phyloP scores from a whole-genome alignment of 1,284 basidiomycete genomes.

The Trametes sp. region DNA sequence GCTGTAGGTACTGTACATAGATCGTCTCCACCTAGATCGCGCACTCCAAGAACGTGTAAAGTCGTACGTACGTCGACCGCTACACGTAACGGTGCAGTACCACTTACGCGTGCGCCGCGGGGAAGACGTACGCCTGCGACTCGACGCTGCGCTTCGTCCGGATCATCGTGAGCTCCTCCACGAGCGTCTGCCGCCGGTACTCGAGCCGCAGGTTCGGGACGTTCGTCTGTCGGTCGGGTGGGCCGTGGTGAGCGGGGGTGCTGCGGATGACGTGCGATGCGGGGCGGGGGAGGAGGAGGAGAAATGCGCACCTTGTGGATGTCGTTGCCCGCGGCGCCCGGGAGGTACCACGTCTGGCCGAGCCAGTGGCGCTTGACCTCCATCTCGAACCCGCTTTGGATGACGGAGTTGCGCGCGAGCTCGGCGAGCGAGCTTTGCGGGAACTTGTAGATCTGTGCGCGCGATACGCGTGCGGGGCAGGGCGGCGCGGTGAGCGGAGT shows the following conservation, averaged over 20 bases:
- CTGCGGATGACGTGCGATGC: conserved; percentile 30
- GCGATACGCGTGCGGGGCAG: too few species aligned
- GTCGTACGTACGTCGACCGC: too few species aligned
- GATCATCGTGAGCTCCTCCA: conserved; percentile 87
- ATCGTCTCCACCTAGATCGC: too few species aligned
- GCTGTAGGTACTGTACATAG: too few species aligned
- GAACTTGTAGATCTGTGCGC: conserved; percentile 84
- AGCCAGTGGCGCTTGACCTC: conserved; percentile 98
- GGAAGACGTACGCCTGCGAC: conserved; percentile 26
- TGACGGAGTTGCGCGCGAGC: conserved; percentile 94
- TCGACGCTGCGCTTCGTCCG: conserved; percentile 28
- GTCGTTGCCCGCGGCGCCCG: conserved; percentile 89
- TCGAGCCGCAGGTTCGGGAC: conserved; percentile 91
- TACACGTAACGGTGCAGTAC: too few species aligned
- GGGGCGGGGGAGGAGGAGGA: too few species aligned
- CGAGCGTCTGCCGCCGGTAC: conserved; percentile 89
- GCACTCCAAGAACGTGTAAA: too few species aligned
- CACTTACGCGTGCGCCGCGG: conserved; percentile 9
- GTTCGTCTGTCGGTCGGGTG: conserved; percentile 74
- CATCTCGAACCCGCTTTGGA: conserved; percentile 99
- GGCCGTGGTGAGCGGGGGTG: not conserved
- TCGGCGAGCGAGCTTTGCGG: conserved; percentile 88
- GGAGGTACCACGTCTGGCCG: conserved; percentile 88
- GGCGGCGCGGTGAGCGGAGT: too few species aligned
- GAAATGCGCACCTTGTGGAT: conserved; percentile 88